Base-by-base conservation (phyloP, 2,329 filamentous ascomycete genomes). In the Fulvia fulva region DNA sequence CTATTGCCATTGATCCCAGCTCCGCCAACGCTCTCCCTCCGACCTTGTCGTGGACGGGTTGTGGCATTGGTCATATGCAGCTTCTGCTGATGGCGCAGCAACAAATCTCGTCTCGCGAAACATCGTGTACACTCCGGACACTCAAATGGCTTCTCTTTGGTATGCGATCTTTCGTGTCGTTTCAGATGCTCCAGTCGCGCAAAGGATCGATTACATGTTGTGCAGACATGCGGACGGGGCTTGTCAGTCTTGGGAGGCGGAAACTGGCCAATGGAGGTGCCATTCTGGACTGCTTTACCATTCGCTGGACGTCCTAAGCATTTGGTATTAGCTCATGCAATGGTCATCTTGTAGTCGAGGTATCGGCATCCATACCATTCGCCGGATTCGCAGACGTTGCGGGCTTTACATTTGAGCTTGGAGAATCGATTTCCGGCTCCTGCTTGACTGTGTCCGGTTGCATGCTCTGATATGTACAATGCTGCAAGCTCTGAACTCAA, bases 71-170 rank as follows among this genome's bases (percentile, higher is more conserved):
- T 91, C 81, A 96, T 91, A 74, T 99, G 94, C 50, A 99, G 83
- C 81, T 99, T 99, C 80, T 99, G 94, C 81, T 99, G 94, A 76
- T 99, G 94, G 59, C 94, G 86, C 65, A 99, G 80, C 56, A 99
- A 82, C 66, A 99, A 77, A 75, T 99, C 94, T 65, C 94, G 86
- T 61, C 94, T 86, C 60, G 94, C 94, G 76, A 99, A 99, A 77
- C 94, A 97, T 76, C 94, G 81, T 37, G 90, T 84, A 76, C 94
- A 99, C 74, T 97, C 91, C 26, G 91, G 90, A 70, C 94, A 99
- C 76, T 97, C 91, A 69, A 99, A 99, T 0, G 94, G 94, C 80
- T 99, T 99, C 78, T 99, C 92, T 75, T 99, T 97, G 46, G 92
- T 97, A 73, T 97, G 92, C n/a, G 91, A 96, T 62, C 94, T 86